These are phyloP conservation scores for Volvariella volvacea DNA, from an alignment of 1,284 basidiomycete genomes.

Conservation along the genomic window DNA sequence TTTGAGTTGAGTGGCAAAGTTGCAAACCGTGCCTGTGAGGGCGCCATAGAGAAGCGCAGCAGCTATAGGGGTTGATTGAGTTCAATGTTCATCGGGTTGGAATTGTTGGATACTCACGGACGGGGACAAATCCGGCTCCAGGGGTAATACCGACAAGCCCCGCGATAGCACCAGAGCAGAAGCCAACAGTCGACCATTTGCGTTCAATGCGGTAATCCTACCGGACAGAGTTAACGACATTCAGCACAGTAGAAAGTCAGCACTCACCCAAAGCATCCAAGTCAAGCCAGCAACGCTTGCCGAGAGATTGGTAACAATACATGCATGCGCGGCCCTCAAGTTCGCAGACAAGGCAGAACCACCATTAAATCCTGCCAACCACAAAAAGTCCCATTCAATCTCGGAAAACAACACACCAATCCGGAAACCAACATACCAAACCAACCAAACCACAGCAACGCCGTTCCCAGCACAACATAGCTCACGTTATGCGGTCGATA, in stretches of 20 bases:
- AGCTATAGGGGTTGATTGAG: constrained; percentile 30
- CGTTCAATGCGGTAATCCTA: constrained; percentile 86
- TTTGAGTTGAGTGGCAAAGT: constrained; percentile 94
- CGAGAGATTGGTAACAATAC: constrained; percentile 89
- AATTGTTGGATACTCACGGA: constrained; percentile 38
- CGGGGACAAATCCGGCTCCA: constrained; percentile 85
- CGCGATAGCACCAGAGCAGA: constrained; percentile 91
- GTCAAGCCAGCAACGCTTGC: constrained; percentile 84
- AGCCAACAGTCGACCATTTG: constrained; percentile 91
- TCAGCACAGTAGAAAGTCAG: background rate
- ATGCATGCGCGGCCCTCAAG: constrained; percentile 84
- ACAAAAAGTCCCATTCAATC: too few species aligned
- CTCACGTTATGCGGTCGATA: constrained; percentile 84
- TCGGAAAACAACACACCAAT: background rate
- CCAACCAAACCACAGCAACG: constrained; percentile 96
- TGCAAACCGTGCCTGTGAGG: constrained; percentile 78
- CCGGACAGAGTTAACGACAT: background rate
- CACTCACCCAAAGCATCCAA: constrained; percentile 80
- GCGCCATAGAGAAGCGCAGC: constrained; percentile 84
- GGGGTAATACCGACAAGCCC: constrained; percentile 92
- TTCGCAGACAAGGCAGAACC: constrained; percentile 82
- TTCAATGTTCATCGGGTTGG: constrained; percentile 5
- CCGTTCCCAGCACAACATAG: constrained; percentile 87
- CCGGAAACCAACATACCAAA: constrained; percentile 46
- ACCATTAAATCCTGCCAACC: constrained; percentile 72